Percentiles rank a stretch among this genome's conserved stretches.
Conservation (phyloP, 2,329 filamentous ascomycete genomes). For the Hypoxylon sp. region DNA sequence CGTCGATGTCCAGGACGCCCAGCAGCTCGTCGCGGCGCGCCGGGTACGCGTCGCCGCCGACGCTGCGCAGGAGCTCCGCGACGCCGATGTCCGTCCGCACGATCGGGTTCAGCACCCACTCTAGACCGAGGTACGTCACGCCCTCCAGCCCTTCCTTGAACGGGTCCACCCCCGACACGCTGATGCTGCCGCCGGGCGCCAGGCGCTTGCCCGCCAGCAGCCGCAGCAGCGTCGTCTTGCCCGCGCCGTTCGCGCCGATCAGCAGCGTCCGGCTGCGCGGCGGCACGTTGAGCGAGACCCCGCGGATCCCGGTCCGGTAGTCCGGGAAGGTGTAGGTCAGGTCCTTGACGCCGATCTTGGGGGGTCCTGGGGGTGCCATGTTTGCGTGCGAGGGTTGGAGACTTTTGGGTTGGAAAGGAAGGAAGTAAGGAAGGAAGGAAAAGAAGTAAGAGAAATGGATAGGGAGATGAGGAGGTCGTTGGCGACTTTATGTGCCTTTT, state of each 20-base stretch:
- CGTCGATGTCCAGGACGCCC: constrained; percentile 89
- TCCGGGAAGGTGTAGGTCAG: constrained; percentile 93
- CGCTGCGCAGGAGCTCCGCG: constrained; percentile 81
- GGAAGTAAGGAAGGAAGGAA: too few species aligned
- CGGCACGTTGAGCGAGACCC: constrained; percentile 82
- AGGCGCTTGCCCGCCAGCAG: constrained; percentile 96
- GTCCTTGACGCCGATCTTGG: constrained; percentile 77
- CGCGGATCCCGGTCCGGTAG: constrained; percentile 79
- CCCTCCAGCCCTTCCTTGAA: constrained; percentile 92
- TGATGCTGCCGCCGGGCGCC: constrained; percentile 79
- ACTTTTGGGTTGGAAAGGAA: not conserved
- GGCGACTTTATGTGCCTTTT: constrained; percentile 29
- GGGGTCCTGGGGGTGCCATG: constrained; percentile 49
- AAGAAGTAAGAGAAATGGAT: not conserved
- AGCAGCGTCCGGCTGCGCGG: constrained; percentile 87
- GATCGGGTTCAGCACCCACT: constrained; percentile 98
- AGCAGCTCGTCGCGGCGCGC: constrained; percentile 88
- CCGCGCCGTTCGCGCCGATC: constrained; percentile 96
- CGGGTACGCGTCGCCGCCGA: constrained; percentile 87
- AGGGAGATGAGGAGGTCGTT: constrained; percentile 8
- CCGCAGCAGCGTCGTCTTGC: constrained; percentile 95
- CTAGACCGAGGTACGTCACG: constrained; percentile 95
- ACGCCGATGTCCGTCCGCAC: constrained; percentile 96
- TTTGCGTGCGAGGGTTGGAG: not conserved
- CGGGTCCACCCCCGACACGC: constrained; percentile 85